These are phyloP conservation scores for Nannizziopsis arthrosporioides DNA, from an alignment of 2,329 filamentous ascomycete species.

Conservation along the genomic window DNA sequence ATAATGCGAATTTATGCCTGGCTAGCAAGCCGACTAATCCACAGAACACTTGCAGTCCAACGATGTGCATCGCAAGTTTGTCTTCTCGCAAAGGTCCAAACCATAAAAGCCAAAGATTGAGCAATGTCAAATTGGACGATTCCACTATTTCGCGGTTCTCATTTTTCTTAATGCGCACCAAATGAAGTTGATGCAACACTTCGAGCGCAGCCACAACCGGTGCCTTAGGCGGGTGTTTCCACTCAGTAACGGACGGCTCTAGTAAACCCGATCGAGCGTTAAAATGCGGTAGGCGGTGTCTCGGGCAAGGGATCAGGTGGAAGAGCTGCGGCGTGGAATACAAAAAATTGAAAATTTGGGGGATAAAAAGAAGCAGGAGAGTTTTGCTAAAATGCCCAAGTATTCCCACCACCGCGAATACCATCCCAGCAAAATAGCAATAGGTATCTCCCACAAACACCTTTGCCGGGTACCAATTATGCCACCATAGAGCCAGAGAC, in stretches of 20 bases:
- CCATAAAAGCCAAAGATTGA: conserved; percentile 96
- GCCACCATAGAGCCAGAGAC: conserved; percentile 68
- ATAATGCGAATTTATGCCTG: conserved; percentile 70
- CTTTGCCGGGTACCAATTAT: conserved; percentile 92
- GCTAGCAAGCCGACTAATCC: conserved; percentile 77
- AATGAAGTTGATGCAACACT: conserved; percentile 53
- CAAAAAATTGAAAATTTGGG: conserved; percentile 91
- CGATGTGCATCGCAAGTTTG: conserved; percentile 64
- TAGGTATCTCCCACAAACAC: conserved; percentile 98
- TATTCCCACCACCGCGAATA: conserved; percentile 94
- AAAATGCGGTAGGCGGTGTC: conserved; percentile 82
- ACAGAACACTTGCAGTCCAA: conserved; percentile 61
- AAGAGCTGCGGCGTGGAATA: conserved; percentile 92
- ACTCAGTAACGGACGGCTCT: conserved; percentile 74
- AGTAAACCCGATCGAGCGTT: conserved; percentile 73
- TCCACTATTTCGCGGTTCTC: conserved; percentile 59
- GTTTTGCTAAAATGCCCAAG: conserved; percentile 98
- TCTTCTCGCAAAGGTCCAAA: conserved; percentile 85
- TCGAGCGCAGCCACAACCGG: conserved; percentile 53
- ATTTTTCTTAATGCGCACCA: conserved; percentile 58
- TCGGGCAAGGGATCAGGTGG: conserved; percentile 76
- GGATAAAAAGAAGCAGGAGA: conserved; percentile 74
- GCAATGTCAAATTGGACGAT: conserved; percentile 79
- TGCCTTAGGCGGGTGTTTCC: conserved; percentile 57
- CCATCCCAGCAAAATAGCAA: conserved; percentile 99